Conservation (phyloP, 2,329 filamentous ascomycete species). For the Neonectria neomacrospora region DNA sequence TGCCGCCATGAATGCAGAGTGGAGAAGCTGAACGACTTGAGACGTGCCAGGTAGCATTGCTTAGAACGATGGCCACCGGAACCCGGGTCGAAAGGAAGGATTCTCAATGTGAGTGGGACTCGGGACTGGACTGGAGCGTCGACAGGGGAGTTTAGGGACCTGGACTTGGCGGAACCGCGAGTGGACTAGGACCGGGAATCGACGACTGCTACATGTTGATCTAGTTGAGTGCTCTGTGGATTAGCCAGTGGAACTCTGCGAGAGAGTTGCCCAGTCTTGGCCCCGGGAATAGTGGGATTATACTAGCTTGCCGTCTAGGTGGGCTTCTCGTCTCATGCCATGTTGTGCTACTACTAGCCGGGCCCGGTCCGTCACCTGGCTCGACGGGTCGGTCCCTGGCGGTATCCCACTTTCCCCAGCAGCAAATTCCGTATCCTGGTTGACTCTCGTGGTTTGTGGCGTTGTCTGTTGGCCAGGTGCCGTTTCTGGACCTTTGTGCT, state of each 20-base stretch:
- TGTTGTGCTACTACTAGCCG: background rate
- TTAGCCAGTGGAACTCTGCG: too few species aligned
- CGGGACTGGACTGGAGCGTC: too few species aligned
- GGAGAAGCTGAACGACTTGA: conserved; percentile 13
- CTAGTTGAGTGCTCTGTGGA: too few species aligned
- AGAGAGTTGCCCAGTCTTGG: too few species aligned
- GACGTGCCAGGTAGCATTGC: background rate
- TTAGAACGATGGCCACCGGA: background rate
- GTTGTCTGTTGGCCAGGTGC: background rate
- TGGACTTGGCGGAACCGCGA: background rate
- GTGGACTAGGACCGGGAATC: background rate
- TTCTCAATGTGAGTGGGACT: background rate
- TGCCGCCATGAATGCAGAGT: background rate
- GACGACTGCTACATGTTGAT: background rate
- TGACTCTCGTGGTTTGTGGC: background rate
- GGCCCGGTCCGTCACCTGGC: background rate
- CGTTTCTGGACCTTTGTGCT: background rate
- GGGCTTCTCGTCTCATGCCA: background rate
- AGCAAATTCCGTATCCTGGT: too few species aligned
- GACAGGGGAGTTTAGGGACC: background rate
- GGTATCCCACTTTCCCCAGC: background rate
- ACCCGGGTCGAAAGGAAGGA: background rate
- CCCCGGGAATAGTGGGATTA: too few species aligned
- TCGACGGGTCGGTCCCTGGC: background rate
- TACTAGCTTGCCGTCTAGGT: too few species aligned